Evolutionary conservation across 371 early-diverging fungal species (phyloP).

Genomic region (Rhizopus sp.): DNA sequence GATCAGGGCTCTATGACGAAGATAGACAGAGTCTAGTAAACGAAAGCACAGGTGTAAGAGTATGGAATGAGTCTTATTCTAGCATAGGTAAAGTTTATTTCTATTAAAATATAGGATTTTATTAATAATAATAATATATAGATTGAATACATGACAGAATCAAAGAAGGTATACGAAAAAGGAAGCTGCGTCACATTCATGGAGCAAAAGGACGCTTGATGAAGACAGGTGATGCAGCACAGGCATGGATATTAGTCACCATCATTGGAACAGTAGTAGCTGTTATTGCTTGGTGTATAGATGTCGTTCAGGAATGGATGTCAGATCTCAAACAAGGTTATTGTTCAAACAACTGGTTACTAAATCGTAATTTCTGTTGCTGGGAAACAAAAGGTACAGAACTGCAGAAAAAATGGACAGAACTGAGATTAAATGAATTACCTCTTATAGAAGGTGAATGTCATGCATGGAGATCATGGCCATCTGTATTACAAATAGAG

Average conservation of each 20-base stretch:
- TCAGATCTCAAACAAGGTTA: constrained; percentile 83
- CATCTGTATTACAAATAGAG: constrained; percentile 34
- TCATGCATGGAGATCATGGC: constrained; percentile 48
- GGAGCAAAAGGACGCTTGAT: constrained; percentile 62
- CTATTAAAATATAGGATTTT: neutral
- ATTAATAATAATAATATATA: constrained; percentile 31
- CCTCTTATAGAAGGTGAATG: constrained; percentile 26
- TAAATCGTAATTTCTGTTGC: constrained; percentile 91
- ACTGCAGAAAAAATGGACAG: neutral
- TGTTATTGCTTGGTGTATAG: constrained; percentile 82
- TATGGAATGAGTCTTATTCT: constrained; percentile 68
- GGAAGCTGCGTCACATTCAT: constrained; percentile 57
- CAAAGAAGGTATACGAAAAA: constrained; percentile 82
- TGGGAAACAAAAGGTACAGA: constrained; percentile 66
- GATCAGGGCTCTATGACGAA: constrained; percentile 52
- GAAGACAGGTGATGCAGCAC: constrained; percentile 72
- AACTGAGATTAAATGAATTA: constrained; percentile 2
- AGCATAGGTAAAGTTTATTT: constrained; percentile 71
- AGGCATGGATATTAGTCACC: constrained; percentile 86
- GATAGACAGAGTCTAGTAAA: constrained; percentile 57
- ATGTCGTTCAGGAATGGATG: constrained; percentile 79
- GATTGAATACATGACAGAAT: constrained; percentile 94
- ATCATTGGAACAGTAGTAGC: constrained; percentile 66
- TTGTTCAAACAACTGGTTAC: constrained; percentile 81
- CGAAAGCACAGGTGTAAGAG: constrained; percentile 63